Evolutionary conservation across 495 filamentous ascomycete species (phyloP).

Genomic region (Penicillium subrubescens): DNA sequence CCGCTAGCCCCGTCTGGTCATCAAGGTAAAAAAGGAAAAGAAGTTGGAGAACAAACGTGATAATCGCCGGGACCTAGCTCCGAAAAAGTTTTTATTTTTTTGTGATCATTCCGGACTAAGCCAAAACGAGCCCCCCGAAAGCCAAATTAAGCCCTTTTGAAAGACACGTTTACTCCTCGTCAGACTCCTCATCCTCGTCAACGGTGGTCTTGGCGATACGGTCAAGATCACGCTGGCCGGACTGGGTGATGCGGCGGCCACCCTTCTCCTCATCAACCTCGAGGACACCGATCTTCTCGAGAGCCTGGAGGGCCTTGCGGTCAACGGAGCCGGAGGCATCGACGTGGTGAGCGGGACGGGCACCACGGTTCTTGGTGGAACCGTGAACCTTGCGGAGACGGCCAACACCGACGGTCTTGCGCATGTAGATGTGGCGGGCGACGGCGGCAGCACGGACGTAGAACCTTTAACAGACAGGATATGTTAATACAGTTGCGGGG

Average conservation of each 20-base stretch:
- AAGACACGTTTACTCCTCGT: conserved; percentile 50
- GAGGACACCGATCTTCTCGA: conserved; percentile 98
- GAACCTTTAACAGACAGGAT: conserved; percentile 58
- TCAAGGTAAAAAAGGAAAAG: conserved; percentile 28
- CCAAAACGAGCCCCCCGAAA: conserved; percentile 35
- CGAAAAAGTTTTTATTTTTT: conserved; percentile 32
- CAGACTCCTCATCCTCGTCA: conserved; percentile 55
- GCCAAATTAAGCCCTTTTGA: conserved; percentile 39
- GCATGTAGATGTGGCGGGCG: conserved; percentile 97
- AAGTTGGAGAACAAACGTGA: conserved; percentile 27
- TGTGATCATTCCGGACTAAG: conserved; percentile 31
- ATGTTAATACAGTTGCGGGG: conserved; percentile 13
- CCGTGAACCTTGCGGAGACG: conserved; percentile 92
- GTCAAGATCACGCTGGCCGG: conserved; percentile 97
- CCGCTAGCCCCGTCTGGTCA: conserved; percentile 37
- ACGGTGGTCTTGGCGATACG: conserved; percentile 66
- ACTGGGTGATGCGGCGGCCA: conserved; percentile 94
- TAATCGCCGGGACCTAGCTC: conserved; percentile 35
- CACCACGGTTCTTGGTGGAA: conserved; percentile 93
- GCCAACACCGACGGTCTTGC: conserved; percentile 97
- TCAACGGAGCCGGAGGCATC: conserved; percentile 93
- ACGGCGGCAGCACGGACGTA: conserved; percentile 96
- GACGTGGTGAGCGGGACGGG: conserved; percentile 89
- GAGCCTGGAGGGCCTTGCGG: conserved; percentile 91
- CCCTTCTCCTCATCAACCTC: conserved; percentile 97